phyloP scores from a whole-genome alignment of 305 asterid genomes.

The Rubia peregrina region DNA sequence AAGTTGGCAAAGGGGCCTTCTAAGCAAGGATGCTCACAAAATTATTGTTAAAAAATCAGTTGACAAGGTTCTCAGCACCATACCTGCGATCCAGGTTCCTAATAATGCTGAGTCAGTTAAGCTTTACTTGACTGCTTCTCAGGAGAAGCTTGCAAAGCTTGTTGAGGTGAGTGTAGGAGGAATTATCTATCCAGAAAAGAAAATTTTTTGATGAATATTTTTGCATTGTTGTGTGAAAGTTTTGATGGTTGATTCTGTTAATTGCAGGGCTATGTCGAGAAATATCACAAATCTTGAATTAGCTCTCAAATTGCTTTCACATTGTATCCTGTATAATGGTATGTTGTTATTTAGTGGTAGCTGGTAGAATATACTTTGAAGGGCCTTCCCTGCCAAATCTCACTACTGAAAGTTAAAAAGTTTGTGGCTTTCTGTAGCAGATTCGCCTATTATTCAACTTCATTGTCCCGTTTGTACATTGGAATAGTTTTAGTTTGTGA shows the following conservation, averaged over 20 bases:
- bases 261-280: conserved; percentile 78
- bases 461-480: background rate
- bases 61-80: conserved; percentile 61
- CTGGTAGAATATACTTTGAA: conserved; percentile 24
- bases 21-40: conserved; percentile 85
- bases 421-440: background rate
- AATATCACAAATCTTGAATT: conserved; percentile 52
- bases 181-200: conserved; percentile 13
- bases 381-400: background rate
- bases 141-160: conserved; percentile 62
- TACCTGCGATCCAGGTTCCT: conserved; percentile 66
- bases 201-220: conserved; percentile 2
- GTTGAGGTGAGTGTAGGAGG: conserved; percentile 64
- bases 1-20: conserved; percentile 66
- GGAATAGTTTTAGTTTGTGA: conserved; percentile 1
- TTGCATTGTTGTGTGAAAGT: conserved; percentile 4
- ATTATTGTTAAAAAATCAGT: conserved; percentile 65
- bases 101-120: conserved; percentile 49
- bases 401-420: background rate
- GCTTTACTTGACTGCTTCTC: conserved; percentile 47
- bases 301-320: conserved; percentile 21
- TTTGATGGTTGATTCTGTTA: conserved; percentile 30
- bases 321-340: conserved; percentile 10
- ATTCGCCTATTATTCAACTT: background rate
- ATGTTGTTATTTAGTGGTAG: conserved; percentile 22